Conservation (phyloP, 306 rosid genomes). For the Castanospermum australe region DNA sequence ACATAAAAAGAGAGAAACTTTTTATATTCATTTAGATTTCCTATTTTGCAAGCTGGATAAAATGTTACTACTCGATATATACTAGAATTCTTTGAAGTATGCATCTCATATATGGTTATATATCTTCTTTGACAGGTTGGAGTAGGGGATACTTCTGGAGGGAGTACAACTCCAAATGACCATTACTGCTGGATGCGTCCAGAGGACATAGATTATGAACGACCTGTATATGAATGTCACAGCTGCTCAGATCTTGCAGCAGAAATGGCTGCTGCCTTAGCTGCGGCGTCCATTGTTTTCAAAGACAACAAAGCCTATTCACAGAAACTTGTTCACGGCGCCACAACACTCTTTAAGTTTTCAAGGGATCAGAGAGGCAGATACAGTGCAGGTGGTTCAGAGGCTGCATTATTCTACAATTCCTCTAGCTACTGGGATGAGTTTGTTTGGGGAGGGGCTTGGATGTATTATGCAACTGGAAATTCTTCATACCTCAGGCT, state of each 20-base stretch:
- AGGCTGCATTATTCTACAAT: constrained; percentile 59
- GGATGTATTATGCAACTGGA: constrained; percentile 90
- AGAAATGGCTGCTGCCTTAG: constrained; percentile 76
- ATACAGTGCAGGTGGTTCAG: constrained; percentile 42
- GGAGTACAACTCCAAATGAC: constrained; percentile 64
- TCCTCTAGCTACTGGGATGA: constrained; percentile 74
- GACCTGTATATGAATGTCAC: constrained; percentile 43
- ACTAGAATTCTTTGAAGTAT: background rate
- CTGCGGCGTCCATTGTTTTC: constrained; percentile 75
- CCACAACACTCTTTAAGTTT: constrained; percentile 52
- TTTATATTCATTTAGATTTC: background rate
- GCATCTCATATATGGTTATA: constrained; percentile 10
- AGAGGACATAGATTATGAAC: constrained; percentile 61
- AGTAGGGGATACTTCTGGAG: constrained; percentile 58
- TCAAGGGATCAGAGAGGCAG: constrained; percentile 49
- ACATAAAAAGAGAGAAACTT: background rate
- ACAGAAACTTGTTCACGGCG: constrained; percentile 75
- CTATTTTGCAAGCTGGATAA: background rate
- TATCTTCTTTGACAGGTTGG: constrained; percentile 53
- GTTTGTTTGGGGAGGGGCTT: constrained; percentile 82
- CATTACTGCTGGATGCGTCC: constrained; percentile 83
- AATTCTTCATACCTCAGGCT: constrained; percentile 71
- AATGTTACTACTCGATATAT: background rate
- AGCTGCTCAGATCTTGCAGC: constrained; percentile 66
- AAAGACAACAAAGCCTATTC: constrained; percentile 74